Evolutionary conservation across 331 rosid species (phyloP).

Genomic region (Erythrophleum ivorense): DNA sequence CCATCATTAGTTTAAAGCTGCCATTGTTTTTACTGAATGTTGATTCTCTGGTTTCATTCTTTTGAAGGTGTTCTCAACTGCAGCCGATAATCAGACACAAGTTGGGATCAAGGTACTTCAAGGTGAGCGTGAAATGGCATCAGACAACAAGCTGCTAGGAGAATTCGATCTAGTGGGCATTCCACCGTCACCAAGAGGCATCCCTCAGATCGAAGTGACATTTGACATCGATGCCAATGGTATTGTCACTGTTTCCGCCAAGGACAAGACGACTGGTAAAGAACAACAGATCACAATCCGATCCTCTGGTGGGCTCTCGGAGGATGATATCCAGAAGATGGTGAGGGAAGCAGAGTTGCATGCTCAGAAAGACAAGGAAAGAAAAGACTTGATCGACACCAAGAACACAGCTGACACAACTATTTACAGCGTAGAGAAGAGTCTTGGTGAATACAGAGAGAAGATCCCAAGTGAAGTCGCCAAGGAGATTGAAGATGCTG

Average conservation of each 20-base stretch:
- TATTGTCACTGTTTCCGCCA: conserved; percentile 87
- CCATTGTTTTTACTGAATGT: too few relatives aligned
- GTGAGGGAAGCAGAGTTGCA: conserved; percentile 88
- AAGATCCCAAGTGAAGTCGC: conserved; percentile 66
- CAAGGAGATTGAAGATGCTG: conserved; percentile 62
- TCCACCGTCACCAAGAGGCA: conserved; percentile 88
- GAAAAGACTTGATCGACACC: conserved; percentile 74
- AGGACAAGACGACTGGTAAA: conserved; percentile 87
- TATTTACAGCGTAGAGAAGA: conserved; percentile 59
- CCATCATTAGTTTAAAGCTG: too few relatives aligned
- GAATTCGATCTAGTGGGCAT: conserved; percentile 82
- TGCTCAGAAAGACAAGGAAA: conserved; percentile 82
- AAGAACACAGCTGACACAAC: conserved; percentile 70
- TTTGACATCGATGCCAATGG: too few relatives aligned
- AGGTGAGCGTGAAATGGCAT: conserved; percentile 94
- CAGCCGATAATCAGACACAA: too few relatives aligned
- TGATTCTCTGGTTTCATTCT: too few relatives aligned
- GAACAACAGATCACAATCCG: conserved; percentile 91
- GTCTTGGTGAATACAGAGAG: conserved; percentile 59
- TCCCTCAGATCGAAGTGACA: conserved; percentile 92
- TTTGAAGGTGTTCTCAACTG: too few relatives aligned
- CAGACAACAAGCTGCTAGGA: conserved; percentile 80
- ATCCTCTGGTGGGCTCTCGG: conserved; percentile 84
- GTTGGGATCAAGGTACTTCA: conserved; percentile 88
- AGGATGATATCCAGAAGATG: conserved; percentile 83